Conservation (phyloP, 2,329 filamentous ascomycete genomes). For the Alternaria sp. region DNA sequence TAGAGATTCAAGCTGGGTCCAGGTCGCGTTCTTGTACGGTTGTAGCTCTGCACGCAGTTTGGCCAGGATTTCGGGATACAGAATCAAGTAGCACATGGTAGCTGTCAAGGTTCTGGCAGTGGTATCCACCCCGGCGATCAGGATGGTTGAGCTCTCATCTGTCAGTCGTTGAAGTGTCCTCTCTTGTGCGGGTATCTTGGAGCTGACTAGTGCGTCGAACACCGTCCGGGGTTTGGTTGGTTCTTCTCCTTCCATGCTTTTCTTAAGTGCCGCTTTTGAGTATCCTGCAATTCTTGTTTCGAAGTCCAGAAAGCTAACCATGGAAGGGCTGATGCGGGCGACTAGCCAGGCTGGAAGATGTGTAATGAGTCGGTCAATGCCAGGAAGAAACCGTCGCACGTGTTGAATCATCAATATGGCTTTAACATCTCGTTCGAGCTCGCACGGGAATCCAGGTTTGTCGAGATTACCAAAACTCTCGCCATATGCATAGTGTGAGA, state of each 20-base stretch:
- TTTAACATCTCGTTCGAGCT: slow-evolving; percentile 1
- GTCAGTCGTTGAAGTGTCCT: slow-evolving; percentile 40
- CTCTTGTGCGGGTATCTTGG: slow-evolving; percentile 26
- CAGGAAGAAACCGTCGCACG: slow-evolving; percentile 6
- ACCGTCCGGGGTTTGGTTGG: slow-evolving; percentile 4
- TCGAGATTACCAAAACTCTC: slow-evolving; percentile 12
- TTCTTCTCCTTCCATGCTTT: not conserved
- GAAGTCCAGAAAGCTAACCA: slow-evolving; percentile 1
- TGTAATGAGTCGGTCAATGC: not conserved
- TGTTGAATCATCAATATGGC: not conserved
- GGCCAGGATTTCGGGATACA: slow-evolving; percentile 12
- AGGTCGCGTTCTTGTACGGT: not conserved
- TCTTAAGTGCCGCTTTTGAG: not conserved
- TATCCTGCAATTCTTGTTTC: not conserved
- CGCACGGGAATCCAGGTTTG: slow-evolving; percentile 10
- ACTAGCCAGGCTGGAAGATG: not conserved
- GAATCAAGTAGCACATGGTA: slow-evolving; percentile 15
- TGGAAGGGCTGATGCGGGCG: not conserved
- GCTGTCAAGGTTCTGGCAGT: slow-evolving; percentile 34
- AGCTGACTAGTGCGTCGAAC: slow-evolving; percentile 16
- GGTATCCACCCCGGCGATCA: slow-evolving; percentile 47
- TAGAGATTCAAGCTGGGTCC: slow-evolving; percentile 17
- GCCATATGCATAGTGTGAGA: slow-evolving; percentile 17
- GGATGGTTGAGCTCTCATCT: slow-evolving; percentile 40
- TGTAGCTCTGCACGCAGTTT: slow-evolving; percentile 3